Evolutionary conservation across 106 monocot genomes (phyloP).

Genomic region (Gastrodia elata): DNA sequence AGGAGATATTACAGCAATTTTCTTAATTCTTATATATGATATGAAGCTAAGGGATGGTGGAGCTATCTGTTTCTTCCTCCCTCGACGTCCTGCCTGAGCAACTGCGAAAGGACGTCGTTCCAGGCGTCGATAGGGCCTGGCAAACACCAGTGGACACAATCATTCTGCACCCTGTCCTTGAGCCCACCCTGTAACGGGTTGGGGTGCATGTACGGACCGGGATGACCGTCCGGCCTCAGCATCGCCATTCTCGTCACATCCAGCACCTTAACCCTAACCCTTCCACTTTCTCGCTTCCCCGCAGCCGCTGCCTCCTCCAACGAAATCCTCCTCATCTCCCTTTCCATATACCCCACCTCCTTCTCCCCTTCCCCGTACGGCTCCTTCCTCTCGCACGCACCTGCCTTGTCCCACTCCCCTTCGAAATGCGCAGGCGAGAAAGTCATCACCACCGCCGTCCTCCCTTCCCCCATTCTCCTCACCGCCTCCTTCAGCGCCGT

Average conservation of each 20-base stretch:
- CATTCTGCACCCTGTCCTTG: constrained; percentile 56
- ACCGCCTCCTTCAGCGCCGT: constrained; percentile 18
- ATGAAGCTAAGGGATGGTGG: no score
- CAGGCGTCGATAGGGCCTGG: constrained; percentile 75
- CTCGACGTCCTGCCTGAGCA: constrained; percentile 40
- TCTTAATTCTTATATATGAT: no score
- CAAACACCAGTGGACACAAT: constrained; percentile 90
- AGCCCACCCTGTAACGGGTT: constrained; percentile 41
- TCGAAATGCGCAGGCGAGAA: constrained; percentile 95
- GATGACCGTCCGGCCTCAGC: constrained; percentile 78
- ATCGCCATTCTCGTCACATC: constrained; percentile 73
- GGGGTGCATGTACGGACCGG: constrained; percentile 70
- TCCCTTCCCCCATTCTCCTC: not conserved
- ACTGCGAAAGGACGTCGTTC: constrained; percentile 49
- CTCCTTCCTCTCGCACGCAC: constrained; percentile 59
- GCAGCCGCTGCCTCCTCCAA: constrained; percentile 40
- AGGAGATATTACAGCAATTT: no score
- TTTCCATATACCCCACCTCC: constrained; percentile 56
- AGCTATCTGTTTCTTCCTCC: not conserved
- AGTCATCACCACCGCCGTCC: constrained; percentile 59
- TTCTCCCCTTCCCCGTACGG: constrained; percentile 63
- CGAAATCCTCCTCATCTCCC: constrained; percentile 47
- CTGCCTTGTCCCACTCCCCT: constrained; percentile 78
- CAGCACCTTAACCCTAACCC: constrained; percentile 35
- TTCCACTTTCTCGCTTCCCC: not conserved